These are phyloP conservation scores for Filobasidium wieringae DNA, from an alignment of 768 basidiomycete species.

Conservation along the genomic window DNA sequence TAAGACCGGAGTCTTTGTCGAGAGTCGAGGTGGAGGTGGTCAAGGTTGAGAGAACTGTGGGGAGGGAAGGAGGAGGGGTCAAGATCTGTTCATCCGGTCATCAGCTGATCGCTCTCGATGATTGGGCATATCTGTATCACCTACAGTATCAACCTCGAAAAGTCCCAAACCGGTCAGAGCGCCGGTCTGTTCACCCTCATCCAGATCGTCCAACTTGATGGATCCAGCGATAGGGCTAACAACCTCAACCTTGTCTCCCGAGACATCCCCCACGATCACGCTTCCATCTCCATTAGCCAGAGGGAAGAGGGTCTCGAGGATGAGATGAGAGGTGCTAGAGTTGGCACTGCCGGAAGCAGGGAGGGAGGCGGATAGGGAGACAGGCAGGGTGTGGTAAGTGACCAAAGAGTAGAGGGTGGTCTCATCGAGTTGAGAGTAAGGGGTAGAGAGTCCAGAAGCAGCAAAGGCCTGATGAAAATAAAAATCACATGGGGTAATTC, in stretches of 20 bases:
- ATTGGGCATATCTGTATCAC: not conserved
- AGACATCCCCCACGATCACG: not conserved
- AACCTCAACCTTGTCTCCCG: not conserved
- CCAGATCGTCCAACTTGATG: not conserved
- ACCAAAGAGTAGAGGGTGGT: slow-evolving; percentile 11
- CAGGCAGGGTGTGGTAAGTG: slow-evolving; percentile 11
- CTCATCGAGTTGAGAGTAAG: not conserved
- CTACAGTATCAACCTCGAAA: slow-evolving; percentile 11
- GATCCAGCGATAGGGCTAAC: not conserved
- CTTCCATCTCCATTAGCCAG: not conserved
- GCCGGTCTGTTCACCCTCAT: not conserved
- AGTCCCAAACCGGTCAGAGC: slow-evolving; percentile 9
- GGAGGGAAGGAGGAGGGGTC: slow-evolving; percentile 1
- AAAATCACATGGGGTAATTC: not conserved
- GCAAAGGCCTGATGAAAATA: slow-evolving; percentile 1
- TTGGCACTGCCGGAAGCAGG: too few relatives aligned
- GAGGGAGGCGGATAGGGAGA: not conserved
- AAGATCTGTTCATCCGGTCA: slow-evolving; percentile 1
- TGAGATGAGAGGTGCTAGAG: slow-evolving; percentile 1
- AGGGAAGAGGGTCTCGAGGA: slow-evolving; percentile 8
- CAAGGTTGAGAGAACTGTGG: slow-evolving; percentile 1
- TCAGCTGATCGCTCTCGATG: too few relatives aligned
- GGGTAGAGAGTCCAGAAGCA: slow-evolving; percentile 1
- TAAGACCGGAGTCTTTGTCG: slow-evolving; percentile 5
- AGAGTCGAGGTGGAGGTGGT: slow-evolving; percentile 8